phyloP scores from a whole-genome alignment of 805 yeast genomes.

The Ogataea trehaloabstinens region DNA sequence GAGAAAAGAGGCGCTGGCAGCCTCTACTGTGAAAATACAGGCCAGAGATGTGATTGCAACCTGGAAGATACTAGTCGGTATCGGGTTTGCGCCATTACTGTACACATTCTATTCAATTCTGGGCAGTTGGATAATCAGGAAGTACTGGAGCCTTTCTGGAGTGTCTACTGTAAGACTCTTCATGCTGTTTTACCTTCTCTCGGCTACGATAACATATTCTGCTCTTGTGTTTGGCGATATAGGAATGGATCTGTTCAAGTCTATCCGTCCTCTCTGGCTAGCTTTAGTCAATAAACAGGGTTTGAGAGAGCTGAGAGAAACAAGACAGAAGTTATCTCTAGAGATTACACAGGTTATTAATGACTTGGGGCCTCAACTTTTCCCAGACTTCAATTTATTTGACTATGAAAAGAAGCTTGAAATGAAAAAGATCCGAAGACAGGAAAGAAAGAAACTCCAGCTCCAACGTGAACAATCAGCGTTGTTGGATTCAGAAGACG shows the following conservation, averaged over 20 bases:
- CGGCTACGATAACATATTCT: constrained; percentile 78
- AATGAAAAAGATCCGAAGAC: constrained; percentile 27
- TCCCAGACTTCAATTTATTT: constrained; percentile 75
- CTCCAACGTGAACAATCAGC: constrained; percentile 14
- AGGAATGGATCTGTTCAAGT: constrained; percentile 85
- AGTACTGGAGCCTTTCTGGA: constrained; percentile 17
- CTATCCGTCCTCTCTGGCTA: constrained; percentile 75
- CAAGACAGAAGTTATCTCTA: constrained; percentile 60
- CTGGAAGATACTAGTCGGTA: constrained; percentile 89
- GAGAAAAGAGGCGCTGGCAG: constrained; percentile 76
- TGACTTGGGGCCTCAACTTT: constrained; percentile 77
- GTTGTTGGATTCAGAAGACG: constrained; percentile 37
- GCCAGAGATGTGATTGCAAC: constrained; percentile 96
- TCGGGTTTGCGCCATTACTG: constrained; percentile 85
- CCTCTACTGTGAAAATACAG: constrained; percentile 83
- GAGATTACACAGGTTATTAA: constrained; percentile 80
- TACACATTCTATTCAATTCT: constrained; percentile 76
- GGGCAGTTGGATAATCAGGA: constrained; percentile 41
- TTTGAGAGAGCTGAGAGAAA: constrained; percentile 54
- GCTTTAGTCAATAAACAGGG: constrained; percentile 59
- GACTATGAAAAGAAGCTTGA: constrained; percentile 42
- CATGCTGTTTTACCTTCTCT: constrained; percentile 55
- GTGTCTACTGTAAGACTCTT: constrained; percentile 28
- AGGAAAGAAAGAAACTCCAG: constrained; percentile 26
- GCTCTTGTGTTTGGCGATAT: constrained; percentile 90